Conservation (phyloP, 1,284 basidiomycete genomes). For the Rhizopogon parksii region DNA sequence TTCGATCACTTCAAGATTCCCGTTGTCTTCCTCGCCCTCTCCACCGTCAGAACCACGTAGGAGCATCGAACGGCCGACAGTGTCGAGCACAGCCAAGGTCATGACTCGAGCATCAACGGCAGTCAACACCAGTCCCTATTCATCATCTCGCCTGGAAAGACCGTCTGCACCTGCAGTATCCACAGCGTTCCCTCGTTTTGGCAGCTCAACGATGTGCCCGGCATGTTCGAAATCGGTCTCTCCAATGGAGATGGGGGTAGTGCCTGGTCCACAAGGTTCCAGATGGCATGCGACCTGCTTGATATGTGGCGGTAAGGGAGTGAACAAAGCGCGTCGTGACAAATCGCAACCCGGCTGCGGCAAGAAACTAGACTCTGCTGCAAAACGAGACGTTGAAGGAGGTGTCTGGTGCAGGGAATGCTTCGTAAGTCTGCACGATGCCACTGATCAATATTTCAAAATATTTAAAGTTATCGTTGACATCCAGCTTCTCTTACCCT, state of each 20-base stretch:
- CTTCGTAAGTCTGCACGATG: constrained; percentile 42
- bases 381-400: constrained; percentile 64
- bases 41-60: neutral
- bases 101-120: neutral
- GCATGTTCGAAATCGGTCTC: constrained; percentile 68
- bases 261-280: constrained; percentile 72
- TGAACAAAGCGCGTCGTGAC: constrained; percentile 36
- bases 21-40: constrained; percentile 4
- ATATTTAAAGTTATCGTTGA: constrained; percentile 11
- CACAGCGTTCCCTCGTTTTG: constrained; percentile 54
- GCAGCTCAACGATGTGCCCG: constrained; percentile 57
- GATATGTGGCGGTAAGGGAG: constrained; percentile 66
- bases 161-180: constrained; percentile 32
- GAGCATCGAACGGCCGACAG: neutral
- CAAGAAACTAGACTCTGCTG: constrained; percentile 74
- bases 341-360: constrained; percentile 66
- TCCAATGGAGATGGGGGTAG: constrained; percentile 75
- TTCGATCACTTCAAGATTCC: constrained; percentile 17
- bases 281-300: constrained; percentile 73
- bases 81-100: neutral
- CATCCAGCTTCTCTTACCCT: constrained; percentile 50
- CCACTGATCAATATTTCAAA: constrained; percentile 1
- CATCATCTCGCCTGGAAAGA: constrained; percentile 42
- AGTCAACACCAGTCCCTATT: constrained; percentile 16
- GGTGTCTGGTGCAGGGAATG: constrained; percentile 80